A percentile compares a stretch with the other conserved stretches of the same genome.
Conservation (phyloP, 1,284 basidiomycete genomes). For the Trichosporon coremiiforme region DNA sequence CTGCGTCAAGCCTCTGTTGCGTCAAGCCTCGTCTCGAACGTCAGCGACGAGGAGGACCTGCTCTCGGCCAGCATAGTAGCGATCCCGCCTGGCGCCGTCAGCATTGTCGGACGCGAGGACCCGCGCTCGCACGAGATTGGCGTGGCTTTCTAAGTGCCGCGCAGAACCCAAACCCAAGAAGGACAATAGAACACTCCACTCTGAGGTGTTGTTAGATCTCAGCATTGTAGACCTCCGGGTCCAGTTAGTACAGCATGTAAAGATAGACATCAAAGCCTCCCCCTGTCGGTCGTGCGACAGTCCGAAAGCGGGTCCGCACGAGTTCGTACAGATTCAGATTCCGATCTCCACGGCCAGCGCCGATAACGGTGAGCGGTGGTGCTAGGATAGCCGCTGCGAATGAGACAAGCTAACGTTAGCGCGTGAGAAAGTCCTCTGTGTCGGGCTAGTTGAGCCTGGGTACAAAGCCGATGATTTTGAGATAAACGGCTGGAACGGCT, state of each 20-base stretch:
- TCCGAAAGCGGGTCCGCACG: too few species aligned
- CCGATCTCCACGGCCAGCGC: too few species aligned
- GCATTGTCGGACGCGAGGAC: slow-evolving; percentile 25
- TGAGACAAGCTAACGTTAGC: too few species aligned
- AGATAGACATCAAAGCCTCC: neutral
- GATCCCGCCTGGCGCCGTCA: slow-evolving; percentile 37
- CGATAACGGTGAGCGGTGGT: too few species aligned
- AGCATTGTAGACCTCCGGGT: neutral
- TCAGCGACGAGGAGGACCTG: slow-evolving; percentile 51
- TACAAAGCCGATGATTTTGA: too few species aligned
- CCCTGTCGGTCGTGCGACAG: too few species aligned
- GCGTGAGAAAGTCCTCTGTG: too few species aligned
- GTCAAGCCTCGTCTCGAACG: slow-evolving; percentile 35
- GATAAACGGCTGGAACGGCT: too few species aligned
- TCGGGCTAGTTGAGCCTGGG: too few species aligned
- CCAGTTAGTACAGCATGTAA: slow-evolving; percentile 1
- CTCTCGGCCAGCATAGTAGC: slow-evolving; percentile 48
- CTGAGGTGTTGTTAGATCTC: slow-evolving; percentile 4
- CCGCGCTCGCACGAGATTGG: slow-evolving; percentile 29
- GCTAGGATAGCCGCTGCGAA: too few species aligned
- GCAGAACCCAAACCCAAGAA: neutral
- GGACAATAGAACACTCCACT: slow-evolving; percentile 4
- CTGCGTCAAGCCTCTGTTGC: slow-evolving; percentile 23
- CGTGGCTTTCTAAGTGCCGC: slow-evolving; percentile 25
- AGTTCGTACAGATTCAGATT: too few species aligned